phyloP scores from a whole-genome alignment of 1,284 basidiomycete species.

The Pseudozyma flocculosa region DNA sequence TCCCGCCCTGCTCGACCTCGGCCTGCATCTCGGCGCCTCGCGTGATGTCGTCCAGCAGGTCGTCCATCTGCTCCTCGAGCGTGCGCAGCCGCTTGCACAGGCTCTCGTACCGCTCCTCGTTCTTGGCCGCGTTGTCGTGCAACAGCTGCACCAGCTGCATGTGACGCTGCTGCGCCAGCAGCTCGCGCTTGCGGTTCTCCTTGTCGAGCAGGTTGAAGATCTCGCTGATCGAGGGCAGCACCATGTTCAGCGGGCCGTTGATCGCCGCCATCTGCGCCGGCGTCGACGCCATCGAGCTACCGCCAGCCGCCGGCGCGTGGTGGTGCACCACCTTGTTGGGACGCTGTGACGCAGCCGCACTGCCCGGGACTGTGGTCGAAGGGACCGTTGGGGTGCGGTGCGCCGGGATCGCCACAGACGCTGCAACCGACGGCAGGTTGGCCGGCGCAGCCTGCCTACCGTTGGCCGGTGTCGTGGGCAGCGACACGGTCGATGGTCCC shows the following conservation, averaged over 20 bases:
- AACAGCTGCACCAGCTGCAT: constrained; percentile 3
- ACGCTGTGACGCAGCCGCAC: too few species aligned
- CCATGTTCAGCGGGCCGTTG: neutral
- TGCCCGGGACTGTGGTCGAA: too few species aligned
- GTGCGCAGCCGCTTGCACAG: neutral
- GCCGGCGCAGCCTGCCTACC: neutral
- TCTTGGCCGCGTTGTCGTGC: neutral
- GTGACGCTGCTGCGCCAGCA: neutral
- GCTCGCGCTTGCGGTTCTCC: constrained; percentile 6
- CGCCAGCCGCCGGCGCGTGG: too few species aligned
- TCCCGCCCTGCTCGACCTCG: constrained; percentile 4
- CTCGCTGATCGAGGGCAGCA: constrained; percentile 16
- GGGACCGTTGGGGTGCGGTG: constrained; percentile 2
- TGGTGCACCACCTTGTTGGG: too few species aligned
- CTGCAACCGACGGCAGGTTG: neutral
- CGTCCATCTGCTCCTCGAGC: constrained; percentile 5
- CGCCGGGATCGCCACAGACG: constrained; percentile 1
- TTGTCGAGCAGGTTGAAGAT: constrained; percentile 20
- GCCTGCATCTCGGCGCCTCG: constrained; percentile 14
- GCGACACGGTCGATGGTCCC: too few species aligned
- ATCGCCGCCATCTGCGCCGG: too few species aligned
- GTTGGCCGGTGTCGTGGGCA: neutral
- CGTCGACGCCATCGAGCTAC: too few species aligned
- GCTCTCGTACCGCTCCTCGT: neutral
- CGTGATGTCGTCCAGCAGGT: constrained; percentile 15